phyloP scores from a whole-genome alignment of 805 yeast genomes.

The Ogataea parapolymorpha region DNA sequence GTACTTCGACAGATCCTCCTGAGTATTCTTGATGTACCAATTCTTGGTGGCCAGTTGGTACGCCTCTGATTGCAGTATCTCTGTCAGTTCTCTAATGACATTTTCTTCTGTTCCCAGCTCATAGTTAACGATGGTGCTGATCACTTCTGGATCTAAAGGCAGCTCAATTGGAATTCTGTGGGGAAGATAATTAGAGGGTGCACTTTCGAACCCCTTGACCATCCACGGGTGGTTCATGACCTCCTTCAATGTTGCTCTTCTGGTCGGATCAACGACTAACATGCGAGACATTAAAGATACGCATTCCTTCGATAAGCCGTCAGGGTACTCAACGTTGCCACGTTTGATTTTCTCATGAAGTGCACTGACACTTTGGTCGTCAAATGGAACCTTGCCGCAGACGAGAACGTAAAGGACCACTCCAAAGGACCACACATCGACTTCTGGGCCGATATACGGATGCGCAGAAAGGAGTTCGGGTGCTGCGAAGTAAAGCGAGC shows the following conservation, averaged over 20 bases:
- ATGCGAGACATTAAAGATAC: constrained; percentile 75
- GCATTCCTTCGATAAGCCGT: constrained; percentile 74
- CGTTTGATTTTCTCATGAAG: constrained; percentile 91
- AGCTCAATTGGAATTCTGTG: constrained; percentile 67
- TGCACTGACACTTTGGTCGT: constrained; percentile 88
- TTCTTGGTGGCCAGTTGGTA: constrained; percentile 60
- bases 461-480: constrained; percentile 92
- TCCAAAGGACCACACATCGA: constrained; percentile 98
- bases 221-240: constrained; percentile 93
- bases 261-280: constrained; percentile 85
- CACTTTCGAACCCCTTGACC: constrained; percentile 77
- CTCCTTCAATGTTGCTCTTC: constrained; percentile 76
- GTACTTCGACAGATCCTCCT: constrained; percentile 23
- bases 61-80: constrained; percentile 57
- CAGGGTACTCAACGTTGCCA: constrained; percentile 91
- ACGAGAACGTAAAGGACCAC: constrained; percentile 92
- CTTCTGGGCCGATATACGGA: constrained; percentile 95
- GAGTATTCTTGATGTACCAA: constrained; percentile 52
- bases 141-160: constrained; percentile 65
- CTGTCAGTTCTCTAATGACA: constrained; percentile 52
- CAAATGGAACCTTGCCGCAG: constrained; percentile 98
- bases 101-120: constrained; percentile 73
- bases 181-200: constrained; percentile 71
- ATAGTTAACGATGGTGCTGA: constrained; percentile 70
- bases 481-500: constrained; percentile 96